Conservation (phyloP, 306 rosid genomes). For the Citrullus mucosospermus region DNA sequence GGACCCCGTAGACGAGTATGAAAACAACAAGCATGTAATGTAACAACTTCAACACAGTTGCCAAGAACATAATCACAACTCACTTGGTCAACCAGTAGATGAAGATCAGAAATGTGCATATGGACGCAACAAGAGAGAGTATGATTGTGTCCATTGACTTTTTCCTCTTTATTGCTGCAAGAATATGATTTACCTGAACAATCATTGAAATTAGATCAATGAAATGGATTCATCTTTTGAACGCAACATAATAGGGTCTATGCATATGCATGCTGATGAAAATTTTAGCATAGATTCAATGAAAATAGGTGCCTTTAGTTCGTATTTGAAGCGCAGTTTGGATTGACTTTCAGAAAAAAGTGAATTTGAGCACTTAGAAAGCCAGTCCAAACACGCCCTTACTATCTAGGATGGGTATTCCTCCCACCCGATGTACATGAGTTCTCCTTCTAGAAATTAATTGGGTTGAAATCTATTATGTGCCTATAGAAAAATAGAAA, state of each 20-base stretch:
- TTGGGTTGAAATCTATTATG: background rate
- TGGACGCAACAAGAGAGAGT: constrained; percentile 76
- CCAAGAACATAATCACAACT: constrained; percentile 13
- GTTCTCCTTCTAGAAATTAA: background rate
- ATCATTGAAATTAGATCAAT: background rate
- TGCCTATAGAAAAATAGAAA: background rate
- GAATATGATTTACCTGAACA: constrained; percentile 73
- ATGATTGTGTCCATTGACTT: constrained; percentile 88
- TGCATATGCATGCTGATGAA: background rate
- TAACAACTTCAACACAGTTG: background rate
- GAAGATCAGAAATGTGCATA: constrained; percentile 77
- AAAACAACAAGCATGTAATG: background rate
- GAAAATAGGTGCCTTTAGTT: background rate
- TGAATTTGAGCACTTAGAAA: too few relatives aligned
- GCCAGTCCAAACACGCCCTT: background rate
- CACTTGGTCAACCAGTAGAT: constrained; percentile 90
- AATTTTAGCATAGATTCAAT: background rate
- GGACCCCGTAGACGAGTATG: background rate
- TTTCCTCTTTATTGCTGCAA: constrained; percentile 70
- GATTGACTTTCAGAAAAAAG: too few relatives aligned
- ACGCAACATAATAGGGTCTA: background rate
- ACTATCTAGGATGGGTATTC: background rate
- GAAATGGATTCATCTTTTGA: background rate
- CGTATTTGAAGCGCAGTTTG: background rate
- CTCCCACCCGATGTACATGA: background rate